These are phyloP conservation scores for Phytophthora lateralis DNA, from an alignment of 352 stramenopile genomes.

Conservation along the genomic window DNA sequence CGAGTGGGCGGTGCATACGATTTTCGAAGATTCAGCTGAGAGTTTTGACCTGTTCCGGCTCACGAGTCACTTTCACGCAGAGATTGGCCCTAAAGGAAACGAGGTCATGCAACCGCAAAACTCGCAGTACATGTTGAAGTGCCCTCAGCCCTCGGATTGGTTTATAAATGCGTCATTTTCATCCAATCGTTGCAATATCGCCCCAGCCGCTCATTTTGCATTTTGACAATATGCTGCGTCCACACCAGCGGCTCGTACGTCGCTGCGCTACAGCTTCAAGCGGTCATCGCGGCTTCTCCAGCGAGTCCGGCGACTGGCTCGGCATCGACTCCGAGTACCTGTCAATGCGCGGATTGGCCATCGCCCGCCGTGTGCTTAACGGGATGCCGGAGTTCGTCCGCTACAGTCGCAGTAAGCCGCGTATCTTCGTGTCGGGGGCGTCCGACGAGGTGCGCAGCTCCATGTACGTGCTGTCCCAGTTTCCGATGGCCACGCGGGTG, in stretches of 20 bases:
- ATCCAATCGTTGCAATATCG: neutral
- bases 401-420: slow-evolving; percentile 23
- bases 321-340: slow-evolving; percentile 33
- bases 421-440: slow-evolving; percentile 38
- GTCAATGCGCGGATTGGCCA: slow-evolving; percentile 26
- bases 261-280: slow-evolving; percentile 2
- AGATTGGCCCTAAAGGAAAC: too few species aligned
- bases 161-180: neutral
- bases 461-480: slow-evolving; percentile 63
- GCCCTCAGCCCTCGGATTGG: neutral
- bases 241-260: neutral
- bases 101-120: too few species aligned
- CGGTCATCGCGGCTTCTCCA: slow-evolving; percentile 18
- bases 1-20: too few species aligned
- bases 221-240: slow-evolving; percentile 9
- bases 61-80: too few species aligned
- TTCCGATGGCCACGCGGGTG: slow-evolving; percentile 36
- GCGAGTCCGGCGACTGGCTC: slow-evolving; percentile 13
- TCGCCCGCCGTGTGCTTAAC: slow-evolving; percentile 24
- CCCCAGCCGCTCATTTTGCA: neutral
- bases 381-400: slow-evolving; percentile 26
- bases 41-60: too few species aligned
- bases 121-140: neutral
- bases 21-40: too few species aligned
- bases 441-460: slow-evolving; percentile 43